Base-by-base conservation (phyloP, 306 rosid species). In the Gastrolobium villosum region DNA sequence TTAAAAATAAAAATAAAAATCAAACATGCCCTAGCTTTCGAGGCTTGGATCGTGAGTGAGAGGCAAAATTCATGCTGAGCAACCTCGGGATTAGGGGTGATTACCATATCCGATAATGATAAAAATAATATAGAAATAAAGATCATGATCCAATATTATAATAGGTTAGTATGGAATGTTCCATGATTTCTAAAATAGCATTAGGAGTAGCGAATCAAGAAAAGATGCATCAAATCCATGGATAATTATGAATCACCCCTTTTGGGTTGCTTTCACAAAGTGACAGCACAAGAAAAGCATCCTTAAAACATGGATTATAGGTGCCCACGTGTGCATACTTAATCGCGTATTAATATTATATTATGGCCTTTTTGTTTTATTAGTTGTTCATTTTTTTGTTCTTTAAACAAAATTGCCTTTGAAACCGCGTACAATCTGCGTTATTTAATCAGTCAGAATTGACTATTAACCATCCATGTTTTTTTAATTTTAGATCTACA, bases 151-250 rank as follows among this genome's bases (percentile, higher is more conserved):
- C n/a, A 44, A 44, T 20, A 20, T 20, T 8, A 9, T 50, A 50
- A 14, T 50, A n/a, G 55, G 55, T 7, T 50, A 50, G 55, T 28
- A 50, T 13, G 20, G 55, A 49, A 49, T 49, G 54, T 49, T 49
- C 26, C 54, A 49, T 49, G 26, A 50, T n/a, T 50, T n/a, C 55
- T 0, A 50, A 50, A 3, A 50, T 5, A 50, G 26, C n/a, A 50
- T 50, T 13, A 13, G 26, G 7, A 5, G 55, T 50, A 50, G 55
- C 55, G 14, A 50, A 50, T 50, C 55, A 50, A 50, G 7, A 3
- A 50, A 50, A n/a, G 28, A 14, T n/a, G 55, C 55, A 50, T 50
- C 55, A 50, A 50, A 50, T 50, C 55, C 55, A 13, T 50, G 55
- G 55, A n/a, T 5, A 50, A 50, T 50, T n/a, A 50, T n/a, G 55